Evolutionary conservation across 108 stramenopile species (phyloP), one percentile per base, ranked within the genome.

Genomic region (Skeletonema potamos): DNA sequence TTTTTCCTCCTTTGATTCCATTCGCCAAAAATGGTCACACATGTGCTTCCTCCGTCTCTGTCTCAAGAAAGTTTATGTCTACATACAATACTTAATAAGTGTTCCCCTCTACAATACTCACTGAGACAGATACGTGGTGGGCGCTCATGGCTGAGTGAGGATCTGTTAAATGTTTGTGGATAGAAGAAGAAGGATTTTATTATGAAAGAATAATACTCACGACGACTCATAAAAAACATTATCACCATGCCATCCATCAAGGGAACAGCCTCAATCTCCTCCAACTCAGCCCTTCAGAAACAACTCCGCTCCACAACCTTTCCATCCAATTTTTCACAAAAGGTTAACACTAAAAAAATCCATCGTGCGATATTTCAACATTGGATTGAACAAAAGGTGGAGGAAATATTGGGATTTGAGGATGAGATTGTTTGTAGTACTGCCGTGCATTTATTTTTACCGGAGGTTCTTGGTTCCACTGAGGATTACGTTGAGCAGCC

Each of bases 351-450:
- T 10, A 43, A 69, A 34, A 86, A 88, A 55, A 81, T 95, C 43
- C 92, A 95, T 61, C 75, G 84, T 12, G 58, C 82, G 27, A 88
- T 95, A 8, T 58, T 95, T 36, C 62, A 71, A n/a, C 87, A 89
- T 51, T 95, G 91, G 91, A 89, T 95, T 58, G 90, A 95, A 70
- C 63, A 83, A 36, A 72, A 78, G 43, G 72, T 95, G 57, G 70
- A 73, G 5, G 56, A 67, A 18, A 77, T 95, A 13, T 69, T 92
- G 28, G 94, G 94, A 36, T 95, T 95, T 76, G 94, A 95, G 20
- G 94, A 95, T 76, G 94, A 95, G 56, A 95, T 95, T 76, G 94
- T 95, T 1, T 39, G 76, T 20, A 77, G 76, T 28, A 95, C 82
- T 41, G 92, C 92, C 2, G 83, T 88, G 26, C 89, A 95, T 77